Conservation (phyloP, 306 rosid genomes). For the Begonia peltatifolia region DNA sequence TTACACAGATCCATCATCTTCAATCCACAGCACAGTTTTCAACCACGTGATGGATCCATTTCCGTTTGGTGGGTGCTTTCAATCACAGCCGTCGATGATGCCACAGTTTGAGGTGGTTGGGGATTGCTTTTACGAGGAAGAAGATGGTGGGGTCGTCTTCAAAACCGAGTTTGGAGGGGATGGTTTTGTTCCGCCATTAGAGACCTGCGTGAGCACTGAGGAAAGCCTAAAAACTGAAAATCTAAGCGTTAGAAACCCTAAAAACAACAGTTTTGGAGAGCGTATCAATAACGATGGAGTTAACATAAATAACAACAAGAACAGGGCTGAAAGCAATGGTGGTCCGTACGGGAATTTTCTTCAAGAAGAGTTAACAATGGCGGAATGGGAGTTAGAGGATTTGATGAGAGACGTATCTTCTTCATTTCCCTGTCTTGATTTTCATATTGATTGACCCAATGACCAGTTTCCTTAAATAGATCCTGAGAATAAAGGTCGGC, state of each 20-base stretch:
- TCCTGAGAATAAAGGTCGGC: not conserved
- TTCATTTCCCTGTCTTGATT: conserved; percentile 55
- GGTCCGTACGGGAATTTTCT: conserved; percentile 35
- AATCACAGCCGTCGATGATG: conserved; percentile 20
- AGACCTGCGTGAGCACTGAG: conserved; percentile 28
- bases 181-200: conserved; percentile 51
- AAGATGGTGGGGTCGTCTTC: conserved; percentile 17
- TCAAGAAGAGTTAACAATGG: conserved; percentile 43
- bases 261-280: conserved; percentile 8
- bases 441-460: conserved; percentile 20
- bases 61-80: conserved; percentile 26
- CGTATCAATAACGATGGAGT: not conserved
- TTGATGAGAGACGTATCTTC: conserved; percentile 79
- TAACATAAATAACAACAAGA: conserved; percentile 13
- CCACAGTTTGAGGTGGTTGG: conserved; percentile 15
- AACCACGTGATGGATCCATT: conserved; percentile 35
- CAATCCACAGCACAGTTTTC: conserved; percentile 16
- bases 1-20: conserved; percentile 27
- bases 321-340: conserved; percentile 19
- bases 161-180: conserved; percentile 29
- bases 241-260: conserved; percentile 7
- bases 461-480: too few relatives aligned
- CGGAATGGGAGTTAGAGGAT: conserved; percentile 83
- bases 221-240: conserved; percentile 29
- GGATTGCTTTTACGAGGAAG: conserved; percentile 22